phyloP scores from a whole-genome alignment of 2,329 filamentous ascomycete genomes.

The Aspergillus udagawae region DNA sequence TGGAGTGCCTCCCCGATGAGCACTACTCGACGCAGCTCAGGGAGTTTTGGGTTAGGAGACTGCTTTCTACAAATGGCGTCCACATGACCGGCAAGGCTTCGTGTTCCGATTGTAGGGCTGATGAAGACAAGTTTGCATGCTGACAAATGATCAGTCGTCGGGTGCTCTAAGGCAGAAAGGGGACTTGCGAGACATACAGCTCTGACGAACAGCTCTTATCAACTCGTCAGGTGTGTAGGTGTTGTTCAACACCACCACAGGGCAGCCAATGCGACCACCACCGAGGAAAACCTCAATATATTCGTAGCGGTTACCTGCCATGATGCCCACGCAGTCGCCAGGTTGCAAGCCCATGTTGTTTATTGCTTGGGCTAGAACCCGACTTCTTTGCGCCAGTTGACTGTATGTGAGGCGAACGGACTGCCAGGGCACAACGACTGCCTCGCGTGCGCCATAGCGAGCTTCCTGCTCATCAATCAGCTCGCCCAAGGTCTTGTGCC shows the following conservation, averaged over 20 bases:
- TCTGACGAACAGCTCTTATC: slow-evolving; percentile 13
- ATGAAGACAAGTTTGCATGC: slow-evolving; percentile 26
- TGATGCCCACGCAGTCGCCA: slow-evolving; percentile 66
- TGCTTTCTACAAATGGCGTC: slow-evolving; percentile 6
- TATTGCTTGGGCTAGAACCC: slow-evolving; percentile 52
- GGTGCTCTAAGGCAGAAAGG: neutral
- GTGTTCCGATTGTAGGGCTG: slow-evolving; percentile 15
- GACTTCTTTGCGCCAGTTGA: slow-evolving; percentile 15
- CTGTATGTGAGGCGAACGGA: slow-evolving; percentile 15
- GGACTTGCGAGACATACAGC: slow-evolving; percentile 11
- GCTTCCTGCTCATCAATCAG: slow-evolving; percentile 20
- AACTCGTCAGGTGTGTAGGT: slow-evolving; percentile 26
- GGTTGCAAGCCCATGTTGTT: slow-evolving; percentile 60
- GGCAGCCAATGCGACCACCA: slow-evolving; percentile 29
- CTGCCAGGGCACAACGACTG: slow-evolving; percentile 20
- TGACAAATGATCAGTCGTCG: slow-evolving; percentile 1
- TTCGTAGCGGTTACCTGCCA: slow-evolving; percentile 56
- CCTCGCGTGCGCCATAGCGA: slow-evolving; percentile 4
- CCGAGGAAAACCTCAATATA: slow-evolving; percentile 58
- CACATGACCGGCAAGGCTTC: slow-evolving; percentile 18
- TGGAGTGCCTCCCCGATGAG: neutral
- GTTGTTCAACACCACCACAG: slow-evolving; percentile 31
- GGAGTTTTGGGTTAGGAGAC: neutral
- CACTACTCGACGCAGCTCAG: slow-evolving; percentile 14
- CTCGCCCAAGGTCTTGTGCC: slow-evolving; percentile 14